These are phyloP conservation scores for Filobasidium floriforme DNA, from an alignment of 768 basidiomycete genomes.

Conservation along the genomic window DNA sequence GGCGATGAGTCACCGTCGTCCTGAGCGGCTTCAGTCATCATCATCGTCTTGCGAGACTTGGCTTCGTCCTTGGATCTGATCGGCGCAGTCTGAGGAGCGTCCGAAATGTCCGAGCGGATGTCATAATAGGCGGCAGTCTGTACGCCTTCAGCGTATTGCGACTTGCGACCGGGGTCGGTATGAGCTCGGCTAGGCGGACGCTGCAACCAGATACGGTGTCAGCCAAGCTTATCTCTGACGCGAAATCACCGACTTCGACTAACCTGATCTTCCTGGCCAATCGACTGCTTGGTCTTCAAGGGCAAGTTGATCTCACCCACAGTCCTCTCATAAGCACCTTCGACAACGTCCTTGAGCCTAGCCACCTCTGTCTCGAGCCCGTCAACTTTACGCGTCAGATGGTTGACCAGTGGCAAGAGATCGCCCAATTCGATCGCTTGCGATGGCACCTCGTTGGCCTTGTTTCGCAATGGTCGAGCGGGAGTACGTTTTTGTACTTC, in stretches of 20 bases:
- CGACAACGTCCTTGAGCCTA: slow-evolving; percentile 19
- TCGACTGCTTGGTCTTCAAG: not conserved
- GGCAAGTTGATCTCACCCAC: not conserved
- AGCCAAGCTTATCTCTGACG: not conserved
- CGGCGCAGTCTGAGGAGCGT: not conserved
- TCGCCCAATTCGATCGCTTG: slow-evolving; percentile 18
- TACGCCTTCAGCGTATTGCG: slow-evolving; percentile 8
- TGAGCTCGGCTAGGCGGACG: not conserved
- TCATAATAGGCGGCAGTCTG: slow-evolving; percentile 14
- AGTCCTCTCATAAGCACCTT: slow-evolving; percentile 10
- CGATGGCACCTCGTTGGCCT: not conserved
- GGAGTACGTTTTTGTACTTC: slow-evolving; percentile 22
- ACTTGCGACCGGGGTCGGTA: not conserved
- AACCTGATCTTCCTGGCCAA: not conserved
- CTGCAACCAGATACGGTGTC: not conserved
- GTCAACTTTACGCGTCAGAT: slow-evolving; percentile 22
- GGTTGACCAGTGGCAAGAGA: slow-evolving; percentile 4
- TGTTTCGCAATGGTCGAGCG: not conserved
- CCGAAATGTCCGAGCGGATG: not conserved
- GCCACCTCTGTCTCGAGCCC: slow-evolving; percentile 49
- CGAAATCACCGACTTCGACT: not conserved
- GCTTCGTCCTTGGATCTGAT: not conserved
- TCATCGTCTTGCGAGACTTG: not conserved
- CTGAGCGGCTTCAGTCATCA: not conserved
- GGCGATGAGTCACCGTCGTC: slow-evolving; percentile 20